Conservation (phyloP, 768 basidiomycete genomes). For the Krasilnikovozyma curviuscula region DNA sequence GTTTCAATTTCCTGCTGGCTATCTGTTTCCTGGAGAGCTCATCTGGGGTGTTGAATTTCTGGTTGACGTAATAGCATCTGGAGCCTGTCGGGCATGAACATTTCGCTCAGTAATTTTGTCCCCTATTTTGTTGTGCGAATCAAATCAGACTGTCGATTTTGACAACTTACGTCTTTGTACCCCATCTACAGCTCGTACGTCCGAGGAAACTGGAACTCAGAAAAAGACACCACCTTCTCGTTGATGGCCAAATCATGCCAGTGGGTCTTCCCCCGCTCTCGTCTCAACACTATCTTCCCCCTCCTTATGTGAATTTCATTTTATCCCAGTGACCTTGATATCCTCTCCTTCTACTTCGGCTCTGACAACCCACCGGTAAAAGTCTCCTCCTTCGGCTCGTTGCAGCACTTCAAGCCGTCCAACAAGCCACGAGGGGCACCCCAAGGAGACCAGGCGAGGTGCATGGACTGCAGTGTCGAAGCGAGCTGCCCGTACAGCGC, state of each 20-base stretch:
- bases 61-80: constrained; percentile 32
- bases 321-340: constrained; percentile 52
- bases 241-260: constrained; percentile 84
- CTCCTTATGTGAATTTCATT: not conserved
- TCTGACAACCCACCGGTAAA: too few species aligned
- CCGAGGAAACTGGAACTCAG: constrained; percentile 58
- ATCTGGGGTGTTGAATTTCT: not conserved
- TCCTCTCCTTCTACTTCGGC: too few species aligned
- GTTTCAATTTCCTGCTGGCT: too few species aligned
- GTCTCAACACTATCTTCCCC: not conserved
- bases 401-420: constrained; percentile 58
- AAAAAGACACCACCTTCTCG: constrained; percentile 52
- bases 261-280: constrained; percentile 29
- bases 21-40: too few species aligned
- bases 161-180: too few species aligned
- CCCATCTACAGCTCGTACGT: constrained; percentile 81
- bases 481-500: constrained; percentile 65
- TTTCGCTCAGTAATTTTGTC: too few species aligned
- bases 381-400: constrained; percentile 69
- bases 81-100: constrained; percentile 44
- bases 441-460: constrained; percentile 49
- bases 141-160: too few species aligned
- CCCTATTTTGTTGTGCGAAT: too few species aligned
- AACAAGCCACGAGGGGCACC: constrained; percentile 49
- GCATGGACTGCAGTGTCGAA: constrained; percentile 55